A percentile compares a stretch with the other conserved stretches of the same genome.
Conservation (phyloP, 2,329 filamentous ascomycete species). For the Fusarium sp. region DNA sequence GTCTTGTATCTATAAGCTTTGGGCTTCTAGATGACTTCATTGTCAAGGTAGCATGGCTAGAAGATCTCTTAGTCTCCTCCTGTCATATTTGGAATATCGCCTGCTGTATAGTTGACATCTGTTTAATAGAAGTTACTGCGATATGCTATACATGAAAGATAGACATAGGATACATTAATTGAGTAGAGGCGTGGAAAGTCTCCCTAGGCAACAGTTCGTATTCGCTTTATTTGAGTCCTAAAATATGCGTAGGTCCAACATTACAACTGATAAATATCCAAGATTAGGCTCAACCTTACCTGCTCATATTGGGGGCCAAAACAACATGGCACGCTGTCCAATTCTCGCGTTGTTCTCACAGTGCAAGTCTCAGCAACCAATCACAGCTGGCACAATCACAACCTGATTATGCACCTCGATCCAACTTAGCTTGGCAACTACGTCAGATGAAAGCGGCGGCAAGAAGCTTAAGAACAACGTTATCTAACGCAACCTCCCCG, state of each 20-base stretch:
- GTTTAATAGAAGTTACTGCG: too few relatives aligned
- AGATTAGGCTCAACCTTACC: too few relatives aligned
- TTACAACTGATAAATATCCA: too few relatives aligned
- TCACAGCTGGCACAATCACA: not conserved
- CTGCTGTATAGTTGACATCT: not conserved
- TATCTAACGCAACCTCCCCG: not conserved
- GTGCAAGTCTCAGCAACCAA: not conserved
- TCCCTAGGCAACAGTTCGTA: too few relatives aligned
- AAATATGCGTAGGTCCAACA: too few relatives aligned
- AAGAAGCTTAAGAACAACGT: not conserved
- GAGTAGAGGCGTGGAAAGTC: too few relatives aligned
- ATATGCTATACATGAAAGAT: too few relatives aligned
- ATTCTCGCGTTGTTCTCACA: not conserved
- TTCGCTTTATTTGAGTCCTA: too few relatives aligned
- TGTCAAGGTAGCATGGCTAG: not conserved
- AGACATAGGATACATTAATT: too few relatives aligned
- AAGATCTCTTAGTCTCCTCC: too few relatives aligned
- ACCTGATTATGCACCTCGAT: not conserved
- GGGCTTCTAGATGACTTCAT: rapidly evolving
- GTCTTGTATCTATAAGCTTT: not conserved
- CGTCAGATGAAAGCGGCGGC: not conserved
- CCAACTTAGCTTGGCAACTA: not conserved
- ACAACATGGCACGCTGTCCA: not conserved
- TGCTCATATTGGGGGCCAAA: not conserved
- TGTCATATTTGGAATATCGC: not conserved